phyloP scores from a whole-genome alignment of 2,329 filamentous ascomycete genomes.

The Elsinoe australis region DNA sequence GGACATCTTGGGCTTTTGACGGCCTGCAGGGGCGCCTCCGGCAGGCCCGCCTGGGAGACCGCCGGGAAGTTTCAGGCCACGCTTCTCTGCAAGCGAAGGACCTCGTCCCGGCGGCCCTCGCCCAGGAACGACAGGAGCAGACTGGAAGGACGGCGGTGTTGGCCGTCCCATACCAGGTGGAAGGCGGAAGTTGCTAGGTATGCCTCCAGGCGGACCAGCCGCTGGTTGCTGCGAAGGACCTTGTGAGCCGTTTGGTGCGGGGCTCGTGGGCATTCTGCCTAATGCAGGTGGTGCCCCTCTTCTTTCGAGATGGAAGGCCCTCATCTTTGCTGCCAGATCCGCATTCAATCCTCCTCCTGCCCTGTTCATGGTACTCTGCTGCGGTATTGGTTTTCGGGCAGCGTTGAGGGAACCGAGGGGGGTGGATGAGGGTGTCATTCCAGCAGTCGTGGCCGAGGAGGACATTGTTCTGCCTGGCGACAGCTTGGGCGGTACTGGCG shows the following conservation, averaged over 20 bases:
- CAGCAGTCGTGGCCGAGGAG: slow-evolving; percentile 43
- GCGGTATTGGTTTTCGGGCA: slow-evolving; percentile 47
- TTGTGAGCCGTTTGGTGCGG: slow-evolving; percentile 19
- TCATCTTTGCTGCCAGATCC: slow-evolving; percentile 62
- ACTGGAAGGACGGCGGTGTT: slow-evolving; percentile 37
- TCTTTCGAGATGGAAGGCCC: slow-evolving; percentile 59
- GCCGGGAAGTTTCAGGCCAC: slow-evolving; percentile 57
- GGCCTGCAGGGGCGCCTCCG: slow-evolving; percentile 25
- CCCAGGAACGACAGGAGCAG: slow-evolving; percentile 42
- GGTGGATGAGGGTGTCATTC: slow-evolving; percentile 77
- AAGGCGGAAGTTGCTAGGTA: slow-evolving; percentile 39
- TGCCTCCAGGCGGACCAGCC: slow-evolving; percentile 28
- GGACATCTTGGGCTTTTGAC: slow-evolving; percentile 37
- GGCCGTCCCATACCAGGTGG: slow-evolving; percentile 34
- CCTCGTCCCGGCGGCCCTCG: slow-evolving; percentile 35
- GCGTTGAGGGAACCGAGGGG: slow-evolving; percentile 69
- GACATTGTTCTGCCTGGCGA: slow-evolving; percentile 54
- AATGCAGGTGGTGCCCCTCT: slow-evolving; percentile 46
- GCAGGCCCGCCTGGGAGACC: slow-evolving; percentile 42
- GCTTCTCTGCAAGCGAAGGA: slow-evolving; percentile 59
- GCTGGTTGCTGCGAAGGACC: slow-evolving; percentile 23
- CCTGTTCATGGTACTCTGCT: slow-evolving; percentile 34
- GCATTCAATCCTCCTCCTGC: slow-evolving; percentile 42
- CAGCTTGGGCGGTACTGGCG: slow-evolving; percentile 36
- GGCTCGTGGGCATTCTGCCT: slow-evolving; percentile 24